Evolutionary conservation across 768 basidiomycete genomes (phyloP), one percentile per base, ranked within the genome.

Genomic region (Lyophyllum atratum): DNA sequence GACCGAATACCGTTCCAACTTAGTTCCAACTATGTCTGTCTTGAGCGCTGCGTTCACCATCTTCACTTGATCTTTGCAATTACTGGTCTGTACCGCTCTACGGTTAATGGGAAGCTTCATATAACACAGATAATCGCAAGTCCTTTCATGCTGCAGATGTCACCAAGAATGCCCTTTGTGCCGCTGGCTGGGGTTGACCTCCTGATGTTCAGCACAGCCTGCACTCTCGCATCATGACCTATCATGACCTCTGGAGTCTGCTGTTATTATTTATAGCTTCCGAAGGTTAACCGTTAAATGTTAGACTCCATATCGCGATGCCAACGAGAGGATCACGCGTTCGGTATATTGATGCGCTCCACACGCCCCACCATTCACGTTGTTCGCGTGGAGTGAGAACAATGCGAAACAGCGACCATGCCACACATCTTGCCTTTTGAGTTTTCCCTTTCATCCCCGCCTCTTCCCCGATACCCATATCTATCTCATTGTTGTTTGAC

Each of bases 361-460:
- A 40, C 39, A 40, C 3, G n/a, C n/a, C 15, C 39, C 39, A 52
- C 46, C 21, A 34, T 49, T 29, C 51, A 46, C 26, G 44, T 52
- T 49, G 45, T 54, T 53, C 28, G n/a, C 52, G 61, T 62, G 57
- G 61, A 59, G 57, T 54, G 61, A 43, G 58, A 59, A 56, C 31
- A 52, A 60, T 51, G 53, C 33, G 34, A 43, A 42, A n/a, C 33
- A 55, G 39, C 58, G 19, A 14, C 5, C 47, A 54, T 25, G 28
- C 49, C 40, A 24, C 31, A n/a, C 33, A 26, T 19, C 40, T 50
- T 37, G 3, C 34, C 6, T 15, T 49, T 44, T 43, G 24, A 15
- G 15, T 17, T 29, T 22, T 49, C n/a, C 34, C 17, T 46, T 54
- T 17, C 22, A 12, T 19, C 44, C 37, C 14, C 9, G 19, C 28